These are phyloP conservation scores for Naganishia antarctica DNA, from an alignment of 768 basidiomycete genomes.

Conservation along the genomic window DNA sequence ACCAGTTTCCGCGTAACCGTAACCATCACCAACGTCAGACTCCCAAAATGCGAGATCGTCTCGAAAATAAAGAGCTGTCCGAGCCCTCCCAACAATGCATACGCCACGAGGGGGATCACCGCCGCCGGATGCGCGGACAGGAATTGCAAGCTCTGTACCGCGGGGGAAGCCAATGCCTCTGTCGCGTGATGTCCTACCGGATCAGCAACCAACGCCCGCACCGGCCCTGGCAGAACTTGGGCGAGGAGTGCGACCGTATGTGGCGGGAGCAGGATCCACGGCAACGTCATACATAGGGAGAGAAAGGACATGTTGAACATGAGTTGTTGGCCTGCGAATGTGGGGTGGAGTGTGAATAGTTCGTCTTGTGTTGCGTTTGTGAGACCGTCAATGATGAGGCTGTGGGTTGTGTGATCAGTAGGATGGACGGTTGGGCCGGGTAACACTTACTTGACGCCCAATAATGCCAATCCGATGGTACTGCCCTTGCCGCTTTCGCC, in stretches of 20 bases:
- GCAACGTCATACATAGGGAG: slow-evolving; percentile 64
- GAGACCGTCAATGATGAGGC: slow-evolving; percentile 84
- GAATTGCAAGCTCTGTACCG: slow-evolving; percentile 51
- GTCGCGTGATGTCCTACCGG: slow-evolving; percentile 25
- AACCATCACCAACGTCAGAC: slow-evolving; percentile 59
- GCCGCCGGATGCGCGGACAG: slow-evolving; percentile 72
- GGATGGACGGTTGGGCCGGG: slow-evolving; percentile 54
- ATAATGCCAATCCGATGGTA: slow-evolving; percentile 50
- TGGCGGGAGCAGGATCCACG: slow-evolving; percentile 65
- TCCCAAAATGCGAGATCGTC: slow-evolving; percentile 55
- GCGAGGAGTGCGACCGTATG: slow-evolving; percentile 51
- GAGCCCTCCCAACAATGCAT: slow-evolving; percentile 81
- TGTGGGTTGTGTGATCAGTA: slow-evolving; percentile 44
- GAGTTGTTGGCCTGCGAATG: slow-evolving; percentile 87
- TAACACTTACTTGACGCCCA: slow-evolving; percentile 46
- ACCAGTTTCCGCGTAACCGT: slow-evolving; percentile 95
- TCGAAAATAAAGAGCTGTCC: slow-evolving; percentile 98
- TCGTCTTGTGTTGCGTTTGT: slow-evolving; percentile 96
- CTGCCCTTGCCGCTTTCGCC: slow-evolving; percentile 52
- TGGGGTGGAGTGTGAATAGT: slow-evolving; percentile 72
- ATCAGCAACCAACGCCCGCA: slow-evolving; percentile 8
- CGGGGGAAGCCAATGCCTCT: slow-evolving; percentile 23
- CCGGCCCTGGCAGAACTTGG: slow-evolving; percentile 20
- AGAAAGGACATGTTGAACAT: slow-evolving; percentile 98
- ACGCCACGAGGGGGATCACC: slow-evolving; percentile 68